phyloP scores from a whole-genome alignment of 2,329 filamentous ascomycete species.

The Alternaria dauci region DNA sequence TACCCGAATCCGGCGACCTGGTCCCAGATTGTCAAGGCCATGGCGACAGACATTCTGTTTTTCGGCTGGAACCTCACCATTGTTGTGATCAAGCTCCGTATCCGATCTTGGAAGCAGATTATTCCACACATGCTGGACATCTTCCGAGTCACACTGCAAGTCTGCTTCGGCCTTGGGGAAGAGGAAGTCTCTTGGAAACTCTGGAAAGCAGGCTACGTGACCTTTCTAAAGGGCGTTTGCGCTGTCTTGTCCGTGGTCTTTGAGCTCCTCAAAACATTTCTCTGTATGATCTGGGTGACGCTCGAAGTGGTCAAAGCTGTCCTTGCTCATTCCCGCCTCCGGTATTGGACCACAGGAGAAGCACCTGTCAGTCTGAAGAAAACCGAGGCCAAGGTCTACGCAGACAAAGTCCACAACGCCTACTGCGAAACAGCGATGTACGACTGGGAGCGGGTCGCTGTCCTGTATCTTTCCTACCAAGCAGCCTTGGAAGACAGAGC shows the following conservation, averaged over 20 bases:
- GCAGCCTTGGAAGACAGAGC: neutral
- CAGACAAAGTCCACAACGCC: neutral
- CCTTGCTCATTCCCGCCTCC: neutral
- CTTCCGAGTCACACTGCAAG: neutral
- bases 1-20: neutral
- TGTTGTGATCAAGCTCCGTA: neutral
- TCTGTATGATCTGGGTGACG: neutral
- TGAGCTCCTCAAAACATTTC: neutral
- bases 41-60: neutral
- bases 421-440: neutral
- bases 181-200: constrained; percentile 1
- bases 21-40: neutral
- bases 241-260: neutral
- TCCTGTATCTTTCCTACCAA: neutral
- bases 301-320: neutral
- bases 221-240: neutral
- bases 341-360: neutral
- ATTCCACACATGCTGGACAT: neutral
- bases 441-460: neutral
- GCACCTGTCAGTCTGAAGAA: neutral
- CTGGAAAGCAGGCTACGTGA: neutral
- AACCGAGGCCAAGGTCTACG: neutral
- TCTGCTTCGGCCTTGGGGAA: neutral
- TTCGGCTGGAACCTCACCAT: neutral
- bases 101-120: neutral